Conservation (phyloP, 116 monocot species). For the Trichopus zeylanicus region DNA sequence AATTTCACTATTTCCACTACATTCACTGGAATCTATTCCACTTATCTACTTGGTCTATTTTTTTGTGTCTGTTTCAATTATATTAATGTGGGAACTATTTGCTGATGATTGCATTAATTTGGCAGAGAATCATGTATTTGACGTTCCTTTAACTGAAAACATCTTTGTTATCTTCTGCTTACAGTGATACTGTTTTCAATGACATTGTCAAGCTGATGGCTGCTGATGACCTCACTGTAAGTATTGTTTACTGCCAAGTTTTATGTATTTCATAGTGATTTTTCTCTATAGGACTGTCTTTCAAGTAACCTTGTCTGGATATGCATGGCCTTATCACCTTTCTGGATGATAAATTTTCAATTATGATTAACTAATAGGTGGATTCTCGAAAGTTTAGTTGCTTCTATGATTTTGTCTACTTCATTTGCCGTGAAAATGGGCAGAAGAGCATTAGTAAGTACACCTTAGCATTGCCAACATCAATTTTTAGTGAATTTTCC, state of each 20-base stretch:
- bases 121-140: too few species aligned
- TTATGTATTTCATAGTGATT: too few species aligned
- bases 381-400: conserved; percentile 56
- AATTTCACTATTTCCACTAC: too few species aligned
- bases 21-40: too few species aligned
- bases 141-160: background rate
- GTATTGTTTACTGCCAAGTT: conserved; percentile 9
- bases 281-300: too few species aligned
- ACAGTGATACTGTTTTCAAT: conserved; percentile 49
- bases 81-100: too few species aligned
- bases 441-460: conserved; percentile 81
- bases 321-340: conserved; percentile 1
- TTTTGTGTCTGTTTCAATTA: too few species aligned
- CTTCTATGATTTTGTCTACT: conserved; percentile 93
- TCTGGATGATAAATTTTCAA: background rate
- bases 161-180: conserved; percentile 6
- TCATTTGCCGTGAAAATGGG: conserved; percentile 77
- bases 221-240: conserved; percentile 59
- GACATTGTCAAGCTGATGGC: conserved; percentile 61
- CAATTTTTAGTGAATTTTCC: background rate
- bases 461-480: background rate
- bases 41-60: too few species aligned
- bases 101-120: too few species aligned
- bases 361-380: conserved; percentile 38
- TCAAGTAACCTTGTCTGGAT: background rate